phyloP scores from a whole-genome alignment of 2,329 filamentous ascomycete genomes.

The Dactylellina sp. region DNA sequence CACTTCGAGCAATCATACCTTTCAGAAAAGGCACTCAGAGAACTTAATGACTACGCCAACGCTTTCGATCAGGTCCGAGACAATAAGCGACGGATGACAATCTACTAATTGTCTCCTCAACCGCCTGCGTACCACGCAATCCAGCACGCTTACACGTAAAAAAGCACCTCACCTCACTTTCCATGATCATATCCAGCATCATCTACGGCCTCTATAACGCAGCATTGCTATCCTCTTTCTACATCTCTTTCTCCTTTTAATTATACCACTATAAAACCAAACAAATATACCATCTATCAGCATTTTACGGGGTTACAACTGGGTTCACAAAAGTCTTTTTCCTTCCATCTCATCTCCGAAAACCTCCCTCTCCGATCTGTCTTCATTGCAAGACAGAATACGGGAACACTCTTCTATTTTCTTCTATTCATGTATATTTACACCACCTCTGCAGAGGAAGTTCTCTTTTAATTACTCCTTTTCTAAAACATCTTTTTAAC shows the following conservation, averaged over 20 bases:
- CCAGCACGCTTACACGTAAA: slow-evolving; percentile 8
- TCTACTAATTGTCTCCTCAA: slow-evolving; percentile 29
- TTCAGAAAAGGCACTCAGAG: slow-evolving; percentile 80
- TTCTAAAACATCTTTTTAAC: slow-evolving; percentile 16
- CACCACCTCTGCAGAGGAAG: slow-evolving; percentile 47
- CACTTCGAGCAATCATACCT: slow-evolving; percentile 70
- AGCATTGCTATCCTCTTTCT: slow-evolving; percentile 49
- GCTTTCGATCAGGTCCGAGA: slow-evolving; percentile 84
- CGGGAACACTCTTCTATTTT: slow-evolving; percentile 12
- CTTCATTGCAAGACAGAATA: slow-evolving; percentile 18
- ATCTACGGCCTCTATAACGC: slow-evolving; percentile 51
- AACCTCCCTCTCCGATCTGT: slow-evolving; percentile 17
- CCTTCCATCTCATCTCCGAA: slow-evolving; percentile 24
- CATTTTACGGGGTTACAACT: slow-evolving; percentile 56
- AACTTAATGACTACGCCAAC: slow-evolving; percentile 85
- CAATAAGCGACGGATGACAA: slow-evolving; percentile 60
- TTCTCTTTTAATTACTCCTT: slow-evolving; percentile 36
- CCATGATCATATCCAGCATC: slow-evolving; percentile 13
- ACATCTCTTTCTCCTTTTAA: slow-evolving; percentile 20
- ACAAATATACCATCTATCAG: slow-evolving; percentile 55
- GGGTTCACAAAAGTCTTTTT: slow-evolving; percentile 54
- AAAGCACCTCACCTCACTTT: slow-evolving; percentile 26
- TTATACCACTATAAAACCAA: slow-evolving; percentile 57
- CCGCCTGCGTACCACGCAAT: neutral
- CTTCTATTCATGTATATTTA: slow-evolving; percentile 54